Conservation (phyloP, 2,329 filamentous ascomycete genomes). For the Venturia nashicola region DNA sequence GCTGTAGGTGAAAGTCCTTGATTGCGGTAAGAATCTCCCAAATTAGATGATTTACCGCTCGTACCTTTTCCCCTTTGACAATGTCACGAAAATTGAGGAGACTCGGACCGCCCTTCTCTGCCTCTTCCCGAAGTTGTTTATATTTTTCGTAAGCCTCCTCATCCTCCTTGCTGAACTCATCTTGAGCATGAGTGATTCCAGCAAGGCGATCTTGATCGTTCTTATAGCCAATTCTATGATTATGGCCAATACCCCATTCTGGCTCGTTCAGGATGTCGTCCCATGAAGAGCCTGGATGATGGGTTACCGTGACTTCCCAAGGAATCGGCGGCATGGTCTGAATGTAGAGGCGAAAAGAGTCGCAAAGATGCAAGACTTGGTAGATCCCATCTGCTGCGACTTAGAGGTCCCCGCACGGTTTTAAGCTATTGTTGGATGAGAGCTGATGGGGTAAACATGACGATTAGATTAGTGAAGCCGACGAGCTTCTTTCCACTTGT, state of each 20-base stretch:
- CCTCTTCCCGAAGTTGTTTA: conserved; percentile 16
- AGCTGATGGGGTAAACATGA: background rate
- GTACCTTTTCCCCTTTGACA: conserved; percentile 16
- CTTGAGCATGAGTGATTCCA: conserved; percentile 24
- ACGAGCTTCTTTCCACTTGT: background rate
- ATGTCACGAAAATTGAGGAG: conserved; percentile 27
- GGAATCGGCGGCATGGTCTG: background rate
- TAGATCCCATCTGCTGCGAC: background rate
- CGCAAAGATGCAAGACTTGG: background rate
- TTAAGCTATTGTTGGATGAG: background rate
- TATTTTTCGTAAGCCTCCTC: conserved; percentile 18
- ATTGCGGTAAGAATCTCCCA: background rate
- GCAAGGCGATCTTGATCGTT: conserved; percentile 25
- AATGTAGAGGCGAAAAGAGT: background rate
- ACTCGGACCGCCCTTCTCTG: conserved; percentile 19
- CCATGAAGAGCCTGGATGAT: conserved; percentile 27
- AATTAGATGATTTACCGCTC: background rate
- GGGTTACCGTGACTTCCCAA: conserved; percentile 12
- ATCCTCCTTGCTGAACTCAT: conserved; percentile 18
- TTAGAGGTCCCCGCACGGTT: background rate
- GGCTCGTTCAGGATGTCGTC: conserved; percentile 32
- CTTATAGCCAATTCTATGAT: conserved; percentile 29
- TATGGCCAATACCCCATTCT: conserved; percentile 27
- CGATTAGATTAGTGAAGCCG: background rate
- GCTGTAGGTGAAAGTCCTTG: conserved; percentile 31